These are phyloP conservation scores for Parmelia sp. DNA, from an alignment of 495 filamentous ascomycete species.

Conservation along the genomic window DNA sequence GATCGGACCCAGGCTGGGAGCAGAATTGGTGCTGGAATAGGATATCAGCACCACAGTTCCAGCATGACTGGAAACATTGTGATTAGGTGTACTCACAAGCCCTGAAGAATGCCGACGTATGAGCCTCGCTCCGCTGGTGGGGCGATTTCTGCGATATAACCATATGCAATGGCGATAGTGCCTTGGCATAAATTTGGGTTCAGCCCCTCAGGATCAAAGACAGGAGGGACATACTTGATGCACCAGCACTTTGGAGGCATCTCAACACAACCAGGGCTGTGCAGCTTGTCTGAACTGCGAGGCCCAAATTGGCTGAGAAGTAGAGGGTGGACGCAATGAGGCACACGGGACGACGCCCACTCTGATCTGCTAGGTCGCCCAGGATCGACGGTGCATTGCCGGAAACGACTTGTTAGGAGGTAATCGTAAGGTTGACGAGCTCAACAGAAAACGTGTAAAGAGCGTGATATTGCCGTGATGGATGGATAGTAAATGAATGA, in stretches of 20 bases:
- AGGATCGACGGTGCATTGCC: conserved; percentile 53
- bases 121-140: conserved; percentile 53
- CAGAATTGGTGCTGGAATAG: not conserved
- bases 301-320: conserved; percentile 53
- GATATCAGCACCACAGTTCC: not conserved
- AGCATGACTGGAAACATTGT: not conserved
- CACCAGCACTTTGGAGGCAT: conserved; percentile 56
- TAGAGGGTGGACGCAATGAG: conserved; percentile 55
- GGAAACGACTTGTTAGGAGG: conserved; percentile 60
- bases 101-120: conserved; percentile 42
- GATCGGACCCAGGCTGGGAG: conserved; percentile 35
- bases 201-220: not conserved
- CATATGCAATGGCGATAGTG: conserved; percentile 52
- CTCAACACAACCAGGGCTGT: conserved; percentile 54
- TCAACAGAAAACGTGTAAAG: conserved; percentile 52
- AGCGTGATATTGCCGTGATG: conserved; percentile 48
- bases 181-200: conserved; percentile 10
- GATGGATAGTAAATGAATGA: conserved; percentile 79
- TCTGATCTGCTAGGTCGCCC: conserved; percentile 54
- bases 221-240: conserved; percentile 3
- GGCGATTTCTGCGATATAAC: conserved; percentile 41
- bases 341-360: conserved; percentile 53
- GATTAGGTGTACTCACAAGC: conserved; percentile 2
- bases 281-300: conserved; percentile 55
- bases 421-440: conserved; percentile 62